Evolutionary conservation across 2,329 filamentous ascomycete species (phyloP), one percentile per base, ranked within the genome.

Genomic region (Zopfia rhizophila): DNA sequence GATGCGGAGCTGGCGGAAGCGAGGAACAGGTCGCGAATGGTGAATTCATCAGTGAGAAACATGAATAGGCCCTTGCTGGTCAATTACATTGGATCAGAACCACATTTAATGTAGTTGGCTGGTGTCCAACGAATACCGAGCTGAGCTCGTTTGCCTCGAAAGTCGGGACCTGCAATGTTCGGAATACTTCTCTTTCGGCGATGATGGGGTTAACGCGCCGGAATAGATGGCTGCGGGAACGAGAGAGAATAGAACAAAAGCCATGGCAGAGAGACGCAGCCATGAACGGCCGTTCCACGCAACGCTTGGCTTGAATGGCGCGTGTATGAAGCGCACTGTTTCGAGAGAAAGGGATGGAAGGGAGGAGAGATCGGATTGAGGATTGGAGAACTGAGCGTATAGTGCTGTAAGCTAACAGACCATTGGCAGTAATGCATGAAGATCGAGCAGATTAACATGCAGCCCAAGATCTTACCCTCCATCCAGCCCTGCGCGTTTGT

Each of bases 171-270:
- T 38, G 24, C 35, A 11, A 28, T 30, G 7, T 27, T 18, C 33
- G n/a, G n/a, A n/a, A n/a, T n/a, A n/a, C n/a, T n/a, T n/a, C n/a
- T n/a, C 29, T 43, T n/a, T 40, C 31, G 5, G 38, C 33, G 16
- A 48, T 24, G 10, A 24, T 32, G 12, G 45, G 7, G 45, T 43
- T 11, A 43, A 11, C 4, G 45, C 33, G 29, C 45, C 45, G 8
- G 45, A 38, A 38, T 39, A 48, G 8, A 48, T 18, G 14, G 45
- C 45, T n/a, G 30, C 45, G 4, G 39, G 45, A 7, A 48, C 14
- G 19, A 48, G 17, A 14, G 45, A 38, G 12, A 48, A 32, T 7
- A 11, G 8, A 17, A 43, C 28, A 14, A 48, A 48, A 29, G n/a
- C n/a, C n/a, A n/a, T 14, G 10, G 40, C 37, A 12, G 11, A 12